These are phyloP conservation scores for Suhomyces xylopsoci DNA, from an alignment of 805 yeast species.

Conservation along the genomic window DNA sequence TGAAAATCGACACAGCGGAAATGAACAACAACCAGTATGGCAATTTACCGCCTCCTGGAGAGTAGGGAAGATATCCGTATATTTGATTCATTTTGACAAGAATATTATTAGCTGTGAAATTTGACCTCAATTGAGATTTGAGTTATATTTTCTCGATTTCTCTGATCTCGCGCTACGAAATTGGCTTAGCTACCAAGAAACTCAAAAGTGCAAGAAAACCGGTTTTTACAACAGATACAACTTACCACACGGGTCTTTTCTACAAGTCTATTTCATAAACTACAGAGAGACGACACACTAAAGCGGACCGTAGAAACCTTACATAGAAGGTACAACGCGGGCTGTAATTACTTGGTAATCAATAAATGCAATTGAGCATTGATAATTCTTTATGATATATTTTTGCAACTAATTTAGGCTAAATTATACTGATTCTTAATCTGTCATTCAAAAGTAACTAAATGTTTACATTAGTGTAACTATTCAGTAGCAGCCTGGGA, in stretches of 20 bases:
- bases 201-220: background rate
- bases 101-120: background rate
- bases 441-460: background rate
- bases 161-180: background rate
- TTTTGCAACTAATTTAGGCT: background rate
- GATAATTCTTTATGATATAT: background rate
- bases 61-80: slow-evolving; percentile 9
- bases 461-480: background rate
- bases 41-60: slow-evolving; percentile 27
- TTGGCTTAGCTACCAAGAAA: background rate
- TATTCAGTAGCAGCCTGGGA: background rate
- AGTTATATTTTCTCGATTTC: background rate
- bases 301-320: background rate
- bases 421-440: background rate
- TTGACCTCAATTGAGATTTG: background rate
- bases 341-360: background rate
- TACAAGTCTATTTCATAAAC: background rate
- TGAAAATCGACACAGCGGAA: slow-evolving; percentile 88
- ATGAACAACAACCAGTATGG: slow-evolving; percentile 45
- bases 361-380: background rate
- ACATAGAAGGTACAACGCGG: background rate
- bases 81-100: background rate
- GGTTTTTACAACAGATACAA: background rate
- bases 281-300: background rate
- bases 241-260: background rate